These are phyloP conservation scores for Cryptococcus hybrid DNA, from an alignment of 1,284 basidiomycete species.

Conservation along the genomic window DNA sequence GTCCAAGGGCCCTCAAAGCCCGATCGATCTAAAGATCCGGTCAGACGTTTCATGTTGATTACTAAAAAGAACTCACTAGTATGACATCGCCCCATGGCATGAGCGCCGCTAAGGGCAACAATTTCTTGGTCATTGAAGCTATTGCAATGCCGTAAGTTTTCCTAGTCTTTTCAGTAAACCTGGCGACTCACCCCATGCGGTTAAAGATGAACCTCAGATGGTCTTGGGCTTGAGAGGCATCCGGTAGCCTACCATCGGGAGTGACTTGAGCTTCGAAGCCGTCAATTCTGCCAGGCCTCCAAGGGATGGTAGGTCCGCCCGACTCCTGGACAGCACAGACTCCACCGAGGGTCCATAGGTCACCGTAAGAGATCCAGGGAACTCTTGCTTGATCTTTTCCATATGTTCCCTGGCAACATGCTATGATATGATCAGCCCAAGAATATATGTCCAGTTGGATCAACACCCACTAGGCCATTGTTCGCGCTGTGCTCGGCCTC, in stretches of 20 bases:
- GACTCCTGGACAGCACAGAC: constrained; percentile 62
- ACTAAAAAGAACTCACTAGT: constrained; percentile 53
- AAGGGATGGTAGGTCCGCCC: constrained; percentile 66
- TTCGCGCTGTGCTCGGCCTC: constrained; percentile 86
- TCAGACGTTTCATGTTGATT: neutral
- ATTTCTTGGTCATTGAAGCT: constrained; percentile 95
- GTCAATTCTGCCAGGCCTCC: constrained; percentile 86
- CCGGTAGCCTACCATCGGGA: constrained; percentile 93
- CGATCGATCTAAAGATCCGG: constrained; percentile 55
- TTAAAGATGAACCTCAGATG: constrained; percentile 90
- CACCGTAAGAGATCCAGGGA: constrained; percentile 89
- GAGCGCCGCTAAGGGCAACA: constrained; percentile 89
- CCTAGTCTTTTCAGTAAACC: neutral
- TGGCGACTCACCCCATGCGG: constrained; percentile 67
- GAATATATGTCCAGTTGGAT: neutral
- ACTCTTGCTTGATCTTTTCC: constrained; percentile 80
- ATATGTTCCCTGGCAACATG: constrained; percentile 77
- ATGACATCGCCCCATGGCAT: constrained; percentile 95
- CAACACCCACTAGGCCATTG: constrained; percentile 61
- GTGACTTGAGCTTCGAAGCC: constrained; percentile 72
- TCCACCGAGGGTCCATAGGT: constrained; percentile 90
- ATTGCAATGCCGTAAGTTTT: neutral
- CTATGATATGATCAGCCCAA: constrained; percentile 11
- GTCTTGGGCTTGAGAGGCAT: constrained; percentile 77
- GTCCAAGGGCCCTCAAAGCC: constrained; percentile 77